Conservation (phyloP, 1,284 basidiomycete genomes). For the Leccinum angustisporum region DNA sequence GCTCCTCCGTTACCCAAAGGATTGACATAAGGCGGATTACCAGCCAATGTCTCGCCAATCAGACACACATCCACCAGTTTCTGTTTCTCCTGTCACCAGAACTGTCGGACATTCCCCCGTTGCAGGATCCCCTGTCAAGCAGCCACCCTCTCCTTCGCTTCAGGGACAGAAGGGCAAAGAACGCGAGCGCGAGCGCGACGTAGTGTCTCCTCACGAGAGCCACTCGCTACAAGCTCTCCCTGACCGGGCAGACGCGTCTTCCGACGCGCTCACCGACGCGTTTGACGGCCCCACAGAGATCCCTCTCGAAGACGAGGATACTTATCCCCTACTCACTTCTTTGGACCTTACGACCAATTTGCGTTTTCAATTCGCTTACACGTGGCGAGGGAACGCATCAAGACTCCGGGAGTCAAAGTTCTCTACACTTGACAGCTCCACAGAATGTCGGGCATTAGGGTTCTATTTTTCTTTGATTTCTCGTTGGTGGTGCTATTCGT, state of each 20-base stretch:
- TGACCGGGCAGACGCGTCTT: not conserved
- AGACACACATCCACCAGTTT: not conserved
- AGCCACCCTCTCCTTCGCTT: not conserved
- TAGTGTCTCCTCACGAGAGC: conserved; percentile 2
- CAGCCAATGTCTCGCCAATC: conserved; percentile 1
- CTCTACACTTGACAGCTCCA: too few species aligned
- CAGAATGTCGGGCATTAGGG: too few species aligned
- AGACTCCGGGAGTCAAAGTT: conserved; percentile 8
- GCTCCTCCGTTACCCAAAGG: conserved; percentile 26
- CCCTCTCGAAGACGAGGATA: conserved; percentile 19
- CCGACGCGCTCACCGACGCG: conserved; percentile 11
- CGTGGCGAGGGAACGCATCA: conserved; percentile 21
- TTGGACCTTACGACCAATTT: conserved; percentile 20
- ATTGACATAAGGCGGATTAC: conserved; percentile 23
- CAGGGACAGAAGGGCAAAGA: conserved; percentile 25
- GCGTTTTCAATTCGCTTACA: conserved; percentile 26
- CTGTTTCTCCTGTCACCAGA: not conserved
- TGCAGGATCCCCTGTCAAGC: not conserved
- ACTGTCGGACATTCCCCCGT: not conserved
- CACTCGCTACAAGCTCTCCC: not conserved
- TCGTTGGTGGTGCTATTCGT: too few species aligned
- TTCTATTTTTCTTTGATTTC: too few species aligned
- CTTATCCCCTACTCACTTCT: conserved; percentile 19
- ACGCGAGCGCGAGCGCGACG: conserved; percentile 11
- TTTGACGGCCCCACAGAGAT: conserved; percentile 11